These are phyloP conservation scores for Tribonema minus DNA, from an alignment of 108 stramenopile species.

Conservation along the genomic window DNA sequence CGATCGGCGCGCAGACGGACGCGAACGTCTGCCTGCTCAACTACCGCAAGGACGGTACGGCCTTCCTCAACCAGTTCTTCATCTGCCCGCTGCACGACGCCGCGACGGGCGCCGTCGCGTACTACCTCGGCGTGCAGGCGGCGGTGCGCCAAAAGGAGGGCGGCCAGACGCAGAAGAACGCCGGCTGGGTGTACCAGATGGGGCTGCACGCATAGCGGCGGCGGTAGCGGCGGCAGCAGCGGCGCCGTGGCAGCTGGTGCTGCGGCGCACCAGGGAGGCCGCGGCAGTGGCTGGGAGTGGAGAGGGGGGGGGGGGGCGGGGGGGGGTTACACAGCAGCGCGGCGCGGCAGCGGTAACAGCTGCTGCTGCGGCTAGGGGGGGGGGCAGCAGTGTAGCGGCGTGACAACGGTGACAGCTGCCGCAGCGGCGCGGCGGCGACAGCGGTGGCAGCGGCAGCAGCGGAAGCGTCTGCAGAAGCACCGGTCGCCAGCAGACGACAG, in stretches of 20 bases:
- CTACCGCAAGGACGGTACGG: conserved; percentile 86
- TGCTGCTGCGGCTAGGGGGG: no score
- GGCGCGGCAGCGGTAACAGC: not conserved
- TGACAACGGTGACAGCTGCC: no score
- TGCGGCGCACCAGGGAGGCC: no score
- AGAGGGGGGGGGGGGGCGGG: no score
- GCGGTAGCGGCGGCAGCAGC: no score
- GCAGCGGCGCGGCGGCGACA: no score
- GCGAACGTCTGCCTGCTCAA: conserved; percentile 85
- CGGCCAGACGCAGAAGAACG: conserved; percentile 9
- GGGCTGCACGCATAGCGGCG: conserved; percentile 30
- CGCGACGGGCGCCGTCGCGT: conserved; percentile 71
- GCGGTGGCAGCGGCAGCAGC: no score
- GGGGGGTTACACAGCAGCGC: not conserved
- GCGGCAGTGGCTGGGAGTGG: no score
- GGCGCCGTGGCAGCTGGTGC: no score
- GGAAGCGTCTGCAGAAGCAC: no score
- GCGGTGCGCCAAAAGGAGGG: not conserved
- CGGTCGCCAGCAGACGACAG: no score
- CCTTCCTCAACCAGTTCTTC: conserved; percentile 95
- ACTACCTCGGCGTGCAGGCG: conserved; percentile 24
- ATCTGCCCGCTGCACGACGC: conserved; percentile 85
- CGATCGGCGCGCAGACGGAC: conserved; percentile 55
- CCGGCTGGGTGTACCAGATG: conserved; percentile 31
- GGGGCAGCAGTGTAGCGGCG: no score